Evolutionary conservation across 345 rosid genomes (phyloP).

Genomic region (Clarkia xantiana): DNA sequence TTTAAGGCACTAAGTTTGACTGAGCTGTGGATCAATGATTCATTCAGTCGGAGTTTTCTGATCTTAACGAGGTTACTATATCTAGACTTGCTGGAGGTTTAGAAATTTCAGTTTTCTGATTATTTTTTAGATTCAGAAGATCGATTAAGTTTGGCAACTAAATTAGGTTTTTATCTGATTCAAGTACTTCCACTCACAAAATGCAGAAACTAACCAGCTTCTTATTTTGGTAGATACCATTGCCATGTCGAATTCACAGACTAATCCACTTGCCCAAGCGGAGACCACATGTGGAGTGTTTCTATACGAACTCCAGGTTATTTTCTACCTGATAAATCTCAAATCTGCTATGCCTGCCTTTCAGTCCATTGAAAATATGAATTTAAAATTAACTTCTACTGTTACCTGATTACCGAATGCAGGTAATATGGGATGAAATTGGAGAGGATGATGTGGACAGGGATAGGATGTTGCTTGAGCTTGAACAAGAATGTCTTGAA

Average conservation of each 20-base stretch:
- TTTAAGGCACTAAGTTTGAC: no score
- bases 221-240: background rate
- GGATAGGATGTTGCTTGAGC: constrained; percentile 81
- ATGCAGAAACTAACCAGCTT: background rate
- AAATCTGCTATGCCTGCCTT: background rate
- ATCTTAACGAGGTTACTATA: no score
- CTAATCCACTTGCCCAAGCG: constrained; percentile 42
- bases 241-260: constrained; percentile 14
- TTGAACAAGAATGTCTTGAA: constrained; percentile 86
- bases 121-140: no score
- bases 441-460: constrained; percentile 79
- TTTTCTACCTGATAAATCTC: background rate
- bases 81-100: no score
- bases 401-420: constrained; percentile 1
- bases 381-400: background rate
- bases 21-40: no score
- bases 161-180: background rate
- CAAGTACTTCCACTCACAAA: background rate
- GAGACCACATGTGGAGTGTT: constrained; percentile 83
- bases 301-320: constrained; percentile 78
- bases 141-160: no score
- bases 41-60: no score
- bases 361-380: no score
- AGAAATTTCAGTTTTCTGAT: no score
- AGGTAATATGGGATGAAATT: constrained; percentile 97